A percentile compares a stretch with the other conserved stretches of the same genome.
Evolutionary conservation across 1,139 yeast genomes (phyloP).

Genomic region (Saccharomycopsis hybrid): DNA sequence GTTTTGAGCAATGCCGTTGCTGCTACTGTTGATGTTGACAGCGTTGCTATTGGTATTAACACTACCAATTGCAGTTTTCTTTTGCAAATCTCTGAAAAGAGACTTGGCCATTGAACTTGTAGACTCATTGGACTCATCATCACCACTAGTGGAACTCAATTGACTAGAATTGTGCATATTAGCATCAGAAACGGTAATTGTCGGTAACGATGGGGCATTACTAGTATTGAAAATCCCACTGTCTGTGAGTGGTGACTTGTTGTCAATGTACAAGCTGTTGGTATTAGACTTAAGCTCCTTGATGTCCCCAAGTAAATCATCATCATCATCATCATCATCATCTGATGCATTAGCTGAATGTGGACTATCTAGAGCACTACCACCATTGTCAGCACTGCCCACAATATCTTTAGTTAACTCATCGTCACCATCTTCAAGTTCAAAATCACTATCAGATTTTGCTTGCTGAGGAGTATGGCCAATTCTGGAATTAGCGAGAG

Average conservation of each 20-base stretch:
- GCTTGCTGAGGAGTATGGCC: no score
- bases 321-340: slow-evolving; percentile 6
- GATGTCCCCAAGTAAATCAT: slow-evolving; percentile 13
- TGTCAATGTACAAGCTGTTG: not conserved
- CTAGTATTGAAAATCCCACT: not conserved
- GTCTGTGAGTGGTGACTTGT: no score
- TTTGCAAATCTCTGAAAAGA: slow-evolving; percentile 6
- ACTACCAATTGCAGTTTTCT: no score
- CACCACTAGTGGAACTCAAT: not conserved
- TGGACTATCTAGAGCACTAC: no score
- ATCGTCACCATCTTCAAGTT: not conserved
- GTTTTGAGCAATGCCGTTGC: no score
- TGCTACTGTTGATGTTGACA: not conserved
- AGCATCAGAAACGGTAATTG: slow-evolving; percentile 5
- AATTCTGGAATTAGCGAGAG: not conserved
- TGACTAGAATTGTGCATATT: no score
- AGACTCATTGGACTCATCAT: not conserved
- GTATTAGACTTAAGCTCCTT: slow-evolving; percentile 4
- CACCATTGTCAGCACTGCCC: no score
- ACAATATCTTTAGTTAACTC: no score
- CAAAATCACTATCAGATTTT: no score
- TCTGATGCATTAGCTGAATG: not conserved
- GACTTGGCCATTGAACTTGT: not conserved
- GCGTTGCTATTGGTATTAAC: no score
- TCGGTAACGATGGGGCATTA: slow-evolving; percentile 13